phyloP scores from a whole-genome alignment of 192 early-diverging fungal genomes.

The Backusella australiensis region DNA sequence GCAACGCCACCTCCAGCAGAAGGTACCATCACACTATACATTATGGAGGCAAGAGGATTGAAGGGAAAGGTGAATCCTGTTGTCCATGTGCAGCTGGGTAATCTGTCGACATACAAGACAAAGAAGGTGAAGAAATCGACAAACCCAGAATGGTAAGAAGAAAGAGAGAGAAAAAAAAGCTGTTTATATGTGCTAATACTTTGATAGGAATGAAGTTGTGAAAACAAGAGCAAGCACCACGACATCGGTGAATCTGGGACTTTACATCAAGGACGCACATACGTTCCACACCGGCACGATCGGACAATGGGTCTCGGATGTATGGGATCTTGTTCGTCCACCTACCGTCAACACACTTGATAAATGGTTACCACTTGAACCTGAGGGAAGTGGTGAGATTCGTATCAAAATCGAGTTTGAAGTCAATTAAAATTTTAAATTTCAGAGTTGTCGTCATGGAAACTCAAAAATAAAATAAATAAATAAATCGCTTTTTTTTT shows the following conservation, averaged over 20 bases:
- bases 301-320: not conserved
- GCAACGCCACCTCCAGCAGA: not conserved
- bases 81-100: conserved; percentile 16
- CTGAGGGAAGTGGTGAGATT: conserved; percentile 14
- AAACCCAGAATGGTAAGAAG: conserved; percentile 28
- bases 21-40: conserved; percentile 28
- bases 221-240: not conserved
- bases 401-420: conserved; percentile 19
- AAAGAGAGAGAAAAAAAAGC: not conserved
- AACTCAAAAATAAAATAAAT: conserved; percentile 2
- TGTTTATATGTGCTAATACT: too few species aligned
- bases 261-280: conserved; percentile 18
- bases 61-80: conserved; percentile 41
- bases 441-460: conserved; percentile 1
- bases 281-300: conserved; percentile 9
- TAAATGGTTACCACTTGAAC: conserved; percentile 18
- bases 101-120: conserved; percentile 12
- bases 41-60: conserved; percentile 50
- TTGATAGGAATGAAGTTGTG: conserved; percentile 14
- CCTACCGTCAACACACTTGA: not conserved
- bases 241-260: not conserved
- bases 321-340: conserved; percentile 7
- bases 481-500: not conserved
- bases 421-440: not conserved
- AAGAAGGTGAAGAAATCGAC: conserved; percentile 32